Evolutionary conservation across 306 rosid genomes (phyloP), one percentile per base, ranked within the genome.

Genomic region (Medicago lupulina): DNA sequence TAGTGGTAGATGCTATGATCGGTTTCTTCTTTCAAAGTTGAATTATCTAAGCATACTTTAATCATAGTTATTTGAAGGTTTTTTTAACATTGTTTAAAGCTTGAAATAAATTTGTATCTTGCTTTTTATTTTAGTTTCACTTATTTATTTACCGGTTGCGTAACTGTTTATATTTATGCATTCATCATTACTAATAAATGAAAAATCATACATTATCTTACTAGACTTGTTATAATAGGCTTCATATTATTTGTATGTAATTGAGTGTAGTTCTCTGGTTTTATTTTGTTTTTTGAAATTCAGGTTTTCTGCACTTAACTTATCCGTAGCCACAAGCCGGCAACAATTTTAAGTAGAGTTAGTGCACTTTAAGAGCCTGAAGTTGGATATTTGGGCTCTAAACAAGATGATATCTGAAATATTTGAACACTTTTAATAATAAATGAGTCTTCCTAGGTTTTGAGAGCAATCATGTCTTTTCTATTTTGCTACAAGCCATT

Each of bases 1-100:
- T 88, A 85, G 69, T 80, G 9, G 40, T 67, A 74, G 67, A 54
- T 76, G 69, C 41, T 55, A 57, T 51, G 5, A 21, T 58, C 39
- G 23, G 65, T 50, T 16, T 78, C 55, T 46, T 67, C 51, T 49
- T 49, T 75, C 49, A 47, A 60, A 72, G 19, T 53, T 53, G 78
- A 34, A 57, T 38, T 67, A 31, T 62, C 66, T 68, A 31, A 38
- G 57, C 11, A 46, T 7, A 78, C 71, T 54, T 67, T 70, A 68
- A 53, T 46, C 67, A 40, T 46, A 62, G 70, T 68, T 57, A 40
- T 62, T 68, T 38, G 1, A 54, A n/a, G 38, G 25, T 70, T 70
- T 21, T 51, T 51, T 64, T 59, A 15, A 50, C 58, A 43, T 39
- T 28, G 55, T 55, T 19, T 34, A 49, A 67, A 51, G 74, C 43